Base-by-base conservation (phyloP, 805 yeast genomes). In the Wickerhamomyces subpelliculosus region DNA sequence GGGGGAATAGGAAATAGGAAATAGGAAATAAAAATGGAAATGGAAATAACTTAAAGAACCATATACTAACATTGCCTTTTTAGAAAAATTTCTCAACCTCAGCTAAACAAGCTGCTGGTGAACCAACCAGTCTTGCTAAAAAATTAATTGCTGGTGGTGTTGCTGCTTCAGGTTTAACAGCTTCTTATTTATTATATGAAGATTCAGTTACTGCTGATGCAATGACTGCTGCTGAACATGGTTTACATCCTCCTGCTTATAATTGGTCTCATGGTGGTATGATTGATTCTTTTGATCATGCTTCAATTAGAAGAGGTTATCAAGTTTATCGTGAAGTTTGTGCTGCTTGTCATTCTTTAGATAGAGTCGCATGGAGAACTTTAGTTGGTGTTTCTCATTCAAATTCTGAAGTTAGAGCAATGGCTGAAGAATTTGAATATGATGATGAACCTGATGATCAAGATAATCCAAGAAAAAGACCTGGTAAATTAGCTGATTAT, bases 201-300 rank as follows among this genome's bases (percentile, higher is more conserved):
- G 95, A 87, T 63, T 73, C 88, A 23, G 75, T 80, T 64, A 80
- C 87, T 46, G 96, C 96, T 42, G 79, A 76, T 57, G 97, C 97
- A 58, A 84, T 90, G 95, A 89, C 98, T 40, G 94, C 93, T 50
- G 96, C 97, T 51, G 98, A 93, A 71, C 97, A 93, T 69, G 98
- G 98, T 52, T 76, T 93, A 61, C 98, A 93, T 65, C 82, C 98
- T 27, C 96, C 97, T 47, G 80, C 80, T 42, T 89, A 73, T 64
- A 83, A 78, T 40, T 93, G 97, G 97, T 75, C 96, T 32, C 97
- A 90, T 68, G 79, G 75, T 57, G 97, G 97, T 52, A 84, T 87
- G 80, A 75, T 88, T 52, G 81, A 80, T 53, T 73, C 95, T 39
- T 89, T 87, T 52, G 97, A 89, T 71, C 97, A 89, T 67, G 88